Evolutionary conservation across 768 basidiomycete genomes (phyloP), one percentile per base, ranked within the genome.

Genomic region (Arthromyces matolae): DNA sequence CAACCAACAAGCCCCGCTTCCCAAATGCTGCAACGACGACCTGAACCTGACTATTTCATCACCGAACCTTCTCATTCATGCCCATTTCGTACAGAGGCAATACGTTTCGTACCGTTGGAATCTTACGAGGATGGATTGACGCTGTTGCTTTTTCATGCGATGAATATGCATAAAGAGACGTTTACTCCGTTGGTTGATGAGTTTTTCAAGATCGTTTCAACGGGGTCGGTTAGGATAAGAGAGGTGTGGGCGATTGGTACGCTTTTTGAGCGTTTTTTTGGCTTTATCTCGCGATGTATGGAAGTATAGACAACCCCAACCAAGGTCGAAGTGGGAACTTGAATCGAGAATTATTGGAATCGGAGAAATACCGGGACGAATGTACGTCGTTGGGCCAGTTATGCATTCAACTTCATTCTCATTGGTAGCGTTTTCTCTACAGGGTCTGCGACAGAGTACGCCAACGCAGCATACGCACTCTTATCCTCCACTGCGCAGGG

Each of bases 221-320:
- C n/a, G n/a, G n/a, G n/a, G n/a, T 41, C 47, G 4, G 40, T 49
- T 3, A 49, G 18, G 22, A 42, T 42, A 8, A 27, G 32, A 8
- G 47, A 49, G 20, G 25, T 49, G 7, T 49, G 47, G 47, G 12
- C 41, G 3, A 42, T 49, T 22, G 47, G 47, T 42, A 10, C 27
- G 31, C 27, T 8, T 16, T 13, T 12, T 13, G 9, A 10, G 8
- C 5, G n/a, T 23, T 0, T 31, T 5, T 5, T n/a, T 27, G 19
- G n/a, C n/a, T n/a, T n/a, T n/a, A n/a, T n/a, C n/a, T n/a, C n/a
- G n/a, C n/a, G n/a, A n/a, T n/a, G n/a, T n/a, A n/a, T n/a, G n/a
- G n/a, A n/a, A n/a, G n/a, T n/a, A n/a, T 14, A 49, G 47, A 49
- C 42, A 49, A 49, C 14, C 47, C 47, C 20, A 49, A 49, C 7